Conservation (phyloP, 2,329 filamentous ascomycete species). For the Aspergillus vadensis region DNA sequence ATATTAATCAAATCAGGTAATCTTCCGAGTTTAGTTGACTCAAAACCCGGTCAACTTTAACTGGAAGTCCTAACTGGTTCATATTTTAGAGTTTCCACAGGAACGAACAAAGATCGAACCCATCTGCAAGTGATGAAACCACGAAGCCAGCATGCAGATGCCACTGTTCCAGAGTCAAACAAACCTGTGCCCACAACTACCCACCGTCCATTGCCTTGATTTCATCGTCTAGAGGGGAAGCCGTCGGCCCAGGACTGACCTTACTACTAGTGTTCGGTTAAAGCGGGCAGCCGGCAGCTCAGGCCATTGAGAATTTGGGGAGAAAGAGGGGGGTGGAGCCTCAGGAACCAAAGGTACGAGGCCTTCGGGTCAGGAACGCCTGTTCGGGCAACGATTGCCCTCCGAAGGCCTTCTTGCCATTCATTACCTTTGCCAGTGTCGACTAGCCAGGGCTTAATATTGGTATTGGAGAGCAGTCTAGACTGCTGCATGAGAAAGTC, state of each 20-base stretch:
- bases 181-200: not conserved
- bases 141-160: constrained; percentile 6
- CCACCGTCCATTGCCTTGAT: not conserved
- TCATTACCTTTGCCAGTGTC: not conserved
- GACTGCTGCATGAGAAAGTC: not conserved
- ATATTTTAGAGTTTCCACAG: constrained; percentile 5
- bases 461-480: constrained; percentile 1
- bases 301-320: constrained; percentile 13
- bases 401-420: not conserved
- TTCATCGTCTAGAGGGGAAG: not conserved
- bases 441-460: constrained; percentile 5
- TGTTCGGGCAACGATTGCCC: constrained; percentile 20
- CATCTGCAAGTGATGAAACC: constrained; percentile 16
- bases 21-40: constrained; percentile 1
- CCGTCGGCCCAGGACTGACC: not conserved
- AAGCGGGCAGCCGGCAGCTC: constrained; percentile 15
- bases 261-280: constrained; percentile 12
- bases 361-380: constrained; percentile 18
- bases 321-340: constrained; percentile 7
- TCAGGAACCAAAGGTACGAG: constrained; percentile 17
- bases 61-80: not conserved
- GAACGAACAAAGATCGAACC: constrained; percentile 3
- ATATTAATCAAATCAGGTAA: constrained; percentile 6
- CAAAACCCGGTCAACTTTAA: constrained; percentile 7
- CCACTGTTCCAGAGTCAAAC: constrained; percentile 8